A percentile compares a stretch with the other conserved stretches of the same genome.
Conservation (phyloP, 139 green algal genomes). For the Pseudopediastrum boryanum region DNA sequence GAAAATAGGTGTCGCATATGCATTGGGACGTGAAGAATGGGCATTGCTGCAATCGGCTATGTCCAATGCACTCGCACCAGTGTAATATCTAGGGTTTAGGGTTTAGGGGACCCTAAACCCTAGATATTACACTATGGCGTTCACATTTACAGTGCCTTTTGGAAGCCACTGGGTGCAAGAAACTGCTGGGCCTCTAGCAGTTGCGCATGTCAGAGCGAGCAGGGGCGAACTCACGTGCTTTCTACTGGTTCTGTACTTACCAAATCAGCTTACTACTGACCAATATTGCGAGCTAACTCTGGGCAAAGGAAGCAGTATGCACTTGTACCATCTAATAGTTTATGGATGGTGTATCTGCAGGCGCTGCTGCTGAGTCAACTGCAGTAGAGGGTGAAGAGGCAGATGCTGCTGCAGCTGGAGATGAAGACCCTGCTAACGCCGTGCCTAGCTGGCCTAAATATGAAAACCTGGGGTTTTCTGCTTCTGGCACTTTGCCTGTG, state of each 20-base stretch:
- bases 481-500: constrained; percentile 31
- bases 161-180: not conserved
- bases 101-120: too few relatives aligned
- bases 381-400: constrained; percentile 12
- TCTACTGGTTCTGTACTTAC: not conserved
- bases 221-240: not conserved
- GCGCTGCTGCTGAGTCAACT: constrained; percentile 20
- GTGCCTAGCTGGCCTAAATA: constrained; percentile 67
- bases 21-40: too few relatives aligned
- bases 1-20: too few relatives aligned
- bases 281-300: too few relatives aligned
- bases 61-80: too few relatives aligned
- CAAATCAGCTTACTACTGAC: constrained; percentile 30
- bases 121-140: too few relatives aligned
- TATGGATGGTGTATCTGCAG: not conserved
- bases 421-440: constrained; percentile 46
- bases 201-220: not conserved
- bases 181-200: not conserved
- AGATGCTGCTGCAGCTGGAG: not conserved
- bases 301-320: not conserved
- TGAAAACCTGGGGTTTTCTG: constrained; percentile 55
- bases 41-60: too few relatives aligned
- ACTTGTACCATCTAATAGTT: constrained; percentile 3
- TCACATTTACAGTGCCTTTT: too few relatives aligned
- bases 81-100: too few relatives aligned